Base-by-base conservation (phyloP, 1,139 yeast species). In the Pichia sp. region DNA sequence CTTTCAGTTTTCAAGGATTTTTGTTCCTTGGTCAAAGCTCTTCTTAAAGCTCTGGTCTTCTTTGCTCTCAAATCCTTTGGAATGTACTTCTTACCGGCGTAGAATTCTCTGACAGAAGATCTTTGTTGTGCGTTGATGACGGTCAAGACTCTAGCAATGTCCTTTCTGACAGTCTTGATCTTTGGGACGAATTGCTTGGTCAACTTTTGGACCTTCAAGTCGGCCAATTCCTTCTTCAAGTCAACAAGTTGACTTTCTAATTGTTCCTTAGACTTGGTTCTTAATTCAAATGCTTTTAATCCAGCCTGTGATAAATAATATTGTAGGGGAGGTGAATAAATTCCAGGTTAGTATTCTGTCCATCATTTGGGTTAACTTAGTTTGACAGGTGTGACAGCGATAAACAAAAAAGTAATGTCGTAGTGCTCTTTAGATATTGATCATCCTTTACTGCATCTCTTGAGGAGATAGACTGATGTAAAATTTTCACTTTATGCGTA, bases 21-120 rank as follows among this genome's bases (percentile, higher is more conserved):
- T 81, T 93, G 97, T 78, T 79, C 78, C 75, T 87, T 82, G 77
- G 97, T 85, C 76, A 93, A 85, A 76, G 85, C 84, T 85, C 98
- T 90, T 88, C 99, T 92, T 79, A 93, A 81, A 78, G 99, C 98
- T 86, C 98, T 93, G 80, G 99, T 93, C 87, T 93, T 89, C 92
- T 93, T 93, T 73, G 90, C 96, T 83, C 98, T 93, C 80, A 93
- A 85, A 77, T 92, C 98, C 84, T 92, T 92, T 82, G 99, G 99
- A 77, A 85, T 83, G 85, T 85, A 88, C 82, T 90, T 92, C 86
- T 90, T 90, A 80, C 92, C 96, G 69, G 84, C 83, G 93, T 90
- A 92, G 84, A 88, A 87, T 75, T 87, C 95, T 79, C 89, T 89
- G 75, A 90, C 97, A 70, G 87, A 85, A 67, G 87, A 92, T 81